These are phyloP conservation scores for Solanum medicagineum DNA, from an alignment of 257 asterid species.

Conservation along the genomic window DNA sequence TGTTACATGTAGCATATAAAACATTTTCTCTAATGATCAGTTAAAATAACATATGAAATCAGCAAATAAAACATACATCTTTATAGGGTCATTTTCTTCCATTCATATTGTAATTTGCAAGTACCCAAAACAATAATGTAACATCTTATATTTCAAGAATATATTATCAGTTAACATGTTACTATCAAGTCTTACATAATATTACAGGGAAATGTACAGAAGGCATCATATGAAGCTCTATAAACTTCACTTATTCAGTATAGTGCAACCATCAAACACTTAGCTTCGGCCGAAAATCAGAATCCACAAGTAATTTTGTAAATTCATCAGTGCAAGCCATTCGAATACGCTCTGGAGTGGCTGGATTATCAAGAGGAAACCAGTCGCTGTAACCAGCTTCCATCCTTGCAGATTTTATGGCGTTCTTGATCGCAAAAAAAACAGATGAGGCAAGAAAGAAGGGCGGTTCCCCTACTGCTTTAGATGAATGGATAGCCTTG, in stretches of 20 bases:
- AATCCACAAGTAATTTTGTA: slow-evolving; percentile 29
- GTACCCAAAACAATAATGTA: not conserved
- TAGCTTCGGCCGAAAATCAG: slow-evolving; percentile 54
- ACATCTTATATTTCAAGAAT: not conserved
- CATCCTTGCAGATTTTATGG: slow-evolving; percentile 65
- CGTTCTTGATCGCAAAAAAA: slow-evolving; percentile 82
- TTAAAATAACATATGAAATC: not conserved
- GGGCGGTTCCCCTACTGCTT: slow-evolving; percentile 98
- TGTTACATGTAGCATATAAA: not conserved
- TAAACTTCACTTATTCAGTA: not conserved
- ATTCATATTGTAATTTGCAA: not conserved
- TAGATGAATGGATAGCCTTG: slow-evolving; percentile 84
- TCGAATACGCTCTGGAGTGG: slow-evolving; percentile 95
- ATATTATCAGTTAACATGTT: not conserved
- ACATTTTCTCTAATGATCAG: not conserved
- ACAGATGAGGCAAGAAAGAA: slow-evolving; percentile 79
- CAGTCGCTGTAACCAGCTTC: slow-evolving; percentile 60
- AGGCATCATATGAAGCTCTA: not conserved
- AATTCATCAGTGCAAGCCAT: slow-evolving; percentile 83
- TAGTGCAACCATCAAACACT: slow-evolving; percentile 25
- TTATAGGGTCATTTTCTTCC: not conserved
- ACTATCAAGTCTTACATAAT: not conserved
- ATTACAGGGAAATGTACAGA: not conserved
- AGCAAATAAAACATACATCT: not conserved
- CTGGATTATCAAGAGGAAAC: slow-evolving; percentile 89